phyloP scores from a whole-genome alignment of 2,329 filamentous ascomycete genomes.

The Xylariaceae sp. region DNA sequence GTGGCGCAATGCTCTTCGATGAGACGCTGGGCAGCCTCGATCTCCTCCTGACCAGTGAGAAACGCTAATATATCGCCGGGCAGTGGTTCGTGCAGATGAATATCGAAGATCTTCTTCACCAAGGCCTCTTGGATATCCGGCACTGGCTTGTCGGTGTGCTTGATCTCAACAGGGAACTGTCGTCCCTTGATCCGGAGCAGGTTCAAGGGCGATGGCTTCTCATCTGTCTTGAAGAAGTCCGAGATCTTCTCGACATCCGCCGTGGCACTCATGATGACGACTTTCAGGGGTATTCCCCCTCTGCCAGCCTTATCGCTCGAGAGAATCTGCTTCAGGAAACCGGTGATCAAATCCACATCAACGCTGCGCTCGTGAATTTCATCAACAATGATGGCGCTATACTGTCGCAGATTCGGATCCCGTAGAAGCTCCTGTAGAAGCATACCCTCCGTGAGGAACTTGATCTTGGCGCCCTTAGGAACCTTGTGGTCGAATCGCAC shows the following conservation, averaged over 20 bases:
- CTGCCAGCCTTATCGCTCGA: slow-evolving; percentile 56
- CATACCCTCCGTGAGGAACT: slow-evolving; percentile 95
- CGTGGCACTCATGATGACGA: slow-evolving; percentile 96
- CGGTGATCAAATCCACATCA: slow-evolving; percentile 85
- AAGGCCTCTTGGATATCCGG: slow-evolving; percentile 78
- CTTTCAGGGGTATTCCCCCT: slow-evolving; percentile 71
- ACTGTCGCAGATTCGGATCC: slow-evolving; percentile 75
- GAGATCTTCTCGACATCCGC: slow-evolving; percentile 77
- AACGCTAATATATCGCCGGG: slow-evolving; percentile 93
- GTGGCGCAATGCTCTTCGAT: slow-evolving; percentile 73
- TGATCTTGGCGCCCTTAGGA: slow-evolving; percentile 77
- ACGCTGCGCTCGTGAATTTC: slow-evolving; percentile 96
- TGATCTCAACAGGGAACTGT: slow-evolving; percentile 76
- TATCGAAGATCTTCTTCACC: slow-evolving; percentile 75
- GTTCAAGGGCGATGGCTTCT: slow-evolving; percentile 29
- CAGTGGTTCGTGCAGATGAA: slow-evolving; percentile 82
- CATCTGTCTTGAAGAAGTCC: slow-evolving; percentile 57
- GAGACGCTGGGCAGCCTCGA: slow-evolving; percentile 73
- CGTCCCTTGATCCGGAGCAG: slow-evolving; percentile 72
- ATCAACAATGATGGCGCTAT: slow-evolving; percentile 87
- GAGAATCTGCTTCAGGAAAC: slow-evolving; percentile 78
- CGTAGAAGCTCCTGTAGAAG: slow-evolving; percentile 86
- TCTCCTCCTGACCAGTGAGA: slow-evolving; percentile 86
- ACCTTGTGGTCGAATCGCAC: slow-evolving; percentile 89
- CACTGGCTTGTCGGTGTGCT: slow-evolving; percentile 68